phyloP scores from a whole-genome alignment of 805 yeast genomes.

The Tanozyma kutaoensis region DNA sequence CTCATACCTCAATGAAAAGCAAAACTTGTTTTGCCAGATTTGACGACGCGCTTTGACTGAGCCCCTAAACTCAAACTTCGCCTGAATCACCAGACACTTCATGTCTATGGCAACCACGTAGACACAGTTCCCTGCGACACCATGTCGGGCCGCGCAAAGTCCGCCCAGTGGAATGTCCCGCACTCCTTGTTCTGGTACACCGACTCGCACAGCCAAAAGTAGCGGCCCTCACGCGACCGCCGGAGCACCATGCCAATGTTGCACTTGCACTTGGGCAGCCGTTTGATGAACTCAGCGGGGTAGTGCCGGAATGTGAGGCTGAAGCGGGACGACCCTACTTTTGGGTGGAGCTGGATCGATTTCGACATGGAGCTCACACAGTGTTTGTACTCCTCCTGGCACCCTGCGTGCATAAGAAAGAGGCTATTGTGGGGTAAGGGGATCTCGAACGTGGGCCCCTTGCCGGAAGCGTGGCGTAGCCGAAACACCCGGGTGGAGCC shows the following conservation, averaged over 20 bases:
- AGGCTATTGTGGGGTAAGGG: conserved; percentile 63
- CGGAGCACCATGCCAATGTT: conserved; percentile 37
- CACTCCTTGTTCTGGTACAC: conserved; percentile 32
- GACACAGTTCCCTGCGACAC: too few species aligned
- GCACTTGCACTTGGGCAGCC: conserved; percentile 37
- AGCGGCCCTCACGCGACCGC: conserved; percentile 44
- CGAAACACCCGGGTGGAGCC: conserved; percentile 65
- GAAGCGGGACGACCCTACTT: conserved; percentile 38
- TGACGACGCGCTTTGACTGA: too few species aligned
- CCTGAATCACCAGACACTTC: too few species aligned
- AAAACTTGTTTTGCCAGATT: too few species aligned
- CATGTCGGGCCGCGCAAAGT: too few species aligned
- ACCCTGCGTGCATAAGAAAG: conserved; percentile 64
- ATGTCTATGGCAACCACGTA: too few species aligned
- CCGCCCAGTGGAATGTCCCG: conserved; percentile 36
- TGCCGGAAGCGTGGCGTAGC: conserved; percentile 29
- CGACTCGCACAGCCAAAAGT: conserved; percentile 55
- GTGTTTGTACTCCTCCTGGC: conserved; percentile 68
- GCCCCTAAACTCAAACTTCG: too few species aligned
- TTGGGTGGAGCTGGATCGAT: conserved; percentile 29
- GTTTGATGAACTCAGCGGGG: conserved; percentile 18
- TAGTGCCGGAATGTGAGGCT: conserved; percentile 56
- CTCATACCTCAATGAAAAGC: too few species aligned
- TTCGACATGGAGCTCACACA: conserved; percentile 35
- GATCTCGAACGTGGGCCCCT: conserved; percentile 27